Conservation (phyloP, 2,329 filamentous ascomycete species). For the Dactylonectria estremocensis region DNA sequence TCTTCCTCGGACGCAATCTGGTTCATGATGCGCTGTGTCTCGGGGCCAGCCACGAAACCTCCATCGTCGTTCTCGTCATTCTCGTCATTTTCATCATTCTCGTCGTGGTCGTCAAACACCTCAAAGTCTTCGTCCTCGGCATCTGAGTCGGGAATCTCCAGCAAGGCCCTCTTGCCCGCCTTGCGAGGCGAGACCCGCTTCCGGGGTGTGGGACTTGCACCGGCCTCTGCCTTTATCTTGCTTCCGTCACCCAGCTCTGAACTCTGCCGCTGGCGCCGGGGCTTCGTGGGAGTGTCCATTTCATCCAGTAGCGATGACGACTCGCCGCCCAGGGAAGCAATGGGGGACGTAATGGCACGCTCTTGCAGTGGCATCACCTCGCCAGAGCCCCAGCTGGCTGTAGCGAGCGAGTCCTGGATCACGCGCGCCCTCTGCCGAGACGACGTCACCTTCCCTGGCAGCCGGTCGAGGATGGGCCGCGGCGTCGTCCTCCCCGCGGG, state of each 20-base stretch:
- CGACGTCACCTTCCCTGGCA: slow-evolving; percentile 40
- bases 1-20: slow-evolving; percentile 51
- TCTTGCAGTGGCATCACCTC: slow-evolving; percentile 42
- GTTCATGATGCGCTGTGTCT: slow-evolving; percentile 55
- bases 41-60: slow-evolving; percentile 48
- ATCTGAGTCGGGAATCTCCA: slow-evolving; percentile 68
- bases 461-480: slow-evolving; percentile 40
- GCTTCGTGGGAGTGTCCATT: slow-evolving; percentile 45
- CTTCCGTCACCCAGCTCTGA: slow-evolving; percentile 39
- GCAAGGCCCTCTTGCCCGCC: slow-evolving; percentile 35
- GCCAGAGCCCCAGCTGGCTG: slow-evolving; percentile 51
- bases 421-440: slow-evolving; percentile 50
- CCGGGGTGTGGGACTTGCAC: slow-evolving; percentile 37
- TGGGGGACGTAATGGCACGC: slow-evolving; percentile 32
- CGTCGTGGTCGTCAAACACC: slow-evolving; percentile 30
- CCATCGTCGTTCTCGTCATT: slow-evolving; percentile 37
- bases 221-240: slow-evolving; percentile 16
- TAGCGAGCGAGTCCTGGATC: slow-evolving; percentile 63
- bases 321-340: slow-evolving; percentile 35
- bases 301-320: slow-evolving; percentile 43
- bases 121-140: slow-evolving; percentile 56
- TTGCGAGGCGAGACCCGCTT: slow-evolving; percentile 39
- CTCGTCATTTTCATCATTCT: slow-evolving; percentile 35
- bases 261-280: slow-evolving; percentile 36
- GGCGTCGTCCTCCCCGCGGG: slow-evolving; percentile 34